phyloP scores from a whole-genome alignment of 305 asterid genomes.

The Ruellia speciosa region DNA sequence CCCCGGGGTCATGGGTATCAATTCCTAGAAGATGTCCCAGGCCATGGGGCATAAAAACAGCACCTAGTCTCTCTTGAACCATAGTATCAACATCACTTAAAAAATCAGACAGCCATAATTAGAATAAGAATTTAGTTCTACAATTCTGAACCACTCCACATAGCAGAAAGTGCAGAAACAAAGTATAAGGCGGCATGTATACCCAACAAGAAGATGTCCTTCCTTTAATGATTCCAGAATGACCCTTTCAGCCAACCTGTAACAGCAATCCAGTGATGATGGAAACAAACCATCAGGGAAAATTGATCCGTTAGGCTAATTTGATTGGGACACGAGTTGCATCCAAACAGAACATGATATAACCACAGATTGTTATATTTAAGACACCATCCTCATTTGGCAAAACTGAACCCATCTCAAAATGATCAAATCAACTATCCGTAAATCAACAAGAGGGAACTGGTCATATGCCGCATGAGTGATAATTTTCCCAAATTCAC shows the following conservation, averaged over 20 bases:
- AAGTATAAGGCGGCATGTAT: slow-evolving; percentile 18
- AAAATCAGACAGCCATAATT: slow-evolving; percentile 19
- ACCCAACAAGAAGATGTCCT: slow-evolving; percentile 73
- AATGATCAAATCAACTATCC: too few relatives aligned
- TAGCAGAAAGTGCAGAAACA: slow-evolving; percentile 9
- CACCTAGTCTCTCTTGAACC: slow-evolving; percentile 70
- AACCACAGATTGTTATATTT: neutral
- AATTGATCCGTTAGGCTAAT: too few relatives aligned
- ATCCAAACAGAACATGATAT: neutral
- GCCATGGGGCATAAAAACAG: slow-evolving; percentile 91
- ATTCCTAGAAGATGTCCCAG: slow-evolving; percentile 93
- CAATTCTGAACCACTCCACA: slow-evolving; percentile 10
- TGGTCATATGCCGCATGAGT: too few relatives aligned
- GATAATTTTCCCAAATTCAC: too few relatives aligned
- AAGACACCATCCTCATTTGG: too few relatives aligned
- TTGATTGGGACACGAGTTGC: neutral
- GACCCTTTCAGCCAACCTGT: slow-evolving; percentile 74
- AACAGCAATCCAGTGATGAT: too few relatives aligned
- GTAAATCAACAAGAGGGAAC: too few relatives aligned
- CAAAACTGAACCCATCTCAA: too few relatives aligned
- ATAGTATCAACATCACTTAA: slow-evolving; percentile 70
- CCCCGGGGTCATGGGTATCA: slow-evolving; percentile 98
- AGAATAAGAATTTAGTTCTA: slow-evolving; percentile 13
- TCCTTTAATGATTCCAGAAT: slow-evolving; percentile 66
- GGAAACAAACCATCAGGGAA: too few relatives aligned